phyloP scores from a whole-genome alignment of 306 rosid genomes.

The Castanea sativa region DNA sequence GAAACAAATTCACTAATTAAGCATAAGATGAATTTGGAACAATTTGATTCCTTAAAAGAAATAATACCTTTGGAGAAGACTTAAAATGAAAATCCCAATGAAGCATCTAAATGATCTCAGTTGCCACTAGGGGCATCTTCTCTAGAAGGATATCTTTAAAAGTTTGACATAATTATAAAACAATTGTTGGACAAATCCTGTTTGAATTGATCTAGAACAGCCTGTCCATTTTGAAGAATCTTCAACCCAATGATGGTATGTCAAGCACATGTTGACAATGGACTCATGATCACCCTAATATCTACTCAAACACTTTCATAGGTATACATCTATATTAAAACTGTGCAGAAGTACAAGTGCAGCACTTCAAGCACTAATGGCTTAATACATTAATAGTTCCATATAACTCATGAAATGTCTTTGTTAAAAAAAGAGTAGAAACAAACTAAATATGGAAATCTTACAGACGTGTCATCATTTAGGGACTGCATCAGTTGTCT shows the following conservation, averaged over 20 bases:
- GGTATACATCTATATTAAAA: background rate
- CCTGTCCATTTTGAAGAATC: background rate
- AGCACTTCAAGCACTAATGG: background rate
- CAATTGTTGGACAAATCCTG: background rate
- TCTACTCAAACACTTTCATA: background rate
- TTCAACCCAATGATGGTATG: background rate
- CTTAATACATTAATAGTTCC: background rate
- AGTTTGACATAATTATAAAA: background rate
- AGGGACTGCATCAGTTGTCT: conserved; percentile 90
- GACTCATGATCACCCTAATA: background rate
- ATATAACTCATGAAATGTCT: background rate
- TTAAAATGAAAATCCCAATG: background rate
- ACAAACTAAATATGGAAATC: conserved; percentile 26
- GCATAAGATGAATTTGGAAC: conserved; percentile 1
- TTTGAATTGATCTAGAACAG: background rate
- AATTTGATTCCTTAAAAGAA: background rate
- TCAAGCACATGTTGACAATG: background rate
- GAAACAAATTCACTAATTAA: background rate
- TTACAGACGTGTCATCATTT: conserved; percentile 82
- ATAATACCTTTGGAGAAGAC: background rate
- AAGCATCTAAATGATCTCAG: background rate
- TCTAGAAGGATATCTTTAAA: background rate
- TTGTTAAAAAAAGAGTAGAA: conserved; percentile 1
- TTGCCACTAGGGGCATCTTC: background rate
- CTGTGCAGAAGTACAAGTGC: background rate